A percentile compares a stretch with the other conserved stretches of the same genome.
Conservation (phyloP, 768 basidiomycete species). For the Kwoniella newhampshirensis region DNA sequence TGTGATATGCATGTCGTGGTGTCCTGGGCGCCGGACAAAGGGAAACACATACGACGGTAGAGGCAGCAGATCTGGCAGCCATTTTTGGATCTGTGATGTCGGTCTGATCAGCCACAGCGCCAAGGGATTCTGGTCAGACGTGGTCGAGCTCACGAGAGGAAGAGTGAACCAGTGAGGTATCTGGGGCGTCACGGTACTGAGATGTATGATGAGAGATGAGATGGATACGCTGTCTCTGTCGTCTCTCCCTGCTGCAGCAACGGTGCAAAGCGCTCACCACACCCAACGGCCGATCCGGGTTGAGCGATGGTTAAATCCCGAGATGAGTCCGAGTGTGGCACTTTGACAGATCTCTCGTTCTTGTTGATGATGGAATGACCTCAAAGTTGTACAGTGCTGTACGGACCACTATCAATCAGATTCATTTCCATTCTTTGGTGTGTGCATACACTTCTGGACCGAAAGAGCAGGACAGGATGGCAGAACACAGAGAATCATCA, state of each 20-base stretch:
- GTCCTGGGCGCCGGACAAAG: background rate
- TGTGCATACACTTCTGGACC: too few species aligned
- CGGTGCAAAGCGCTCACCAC: background rate
- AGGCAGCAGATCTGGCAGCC: slow-evolving; percentile 48
- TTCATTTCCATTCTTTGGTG: too few species aligned
- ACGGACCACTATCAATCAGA: background rate
- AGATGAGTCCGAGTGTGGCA: slow-evolving; percentile 32
- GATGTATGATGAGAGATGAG: background rate
- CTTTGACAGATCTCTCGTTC: slow-evolving; percentile 6
- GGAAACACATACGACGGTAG: slow-evolving; percentile 44
- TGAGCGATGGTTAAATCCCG: slow-evolving; percentile 4
- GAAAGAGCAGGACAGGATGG: slow-evolving; percentile 18
- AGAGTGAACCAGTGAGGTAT: slow-evolving; percentile 14
- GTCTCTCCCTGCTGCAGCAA: too few species aligned
- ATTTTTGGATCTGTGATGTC: slow-evolving; percentile 27
- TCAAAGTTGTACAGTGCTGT: background rate
- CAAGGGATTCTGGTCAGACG: too few species aligned
- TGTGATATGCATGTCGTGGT: too few species aligned
- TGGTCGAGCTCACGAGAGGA: background rate
- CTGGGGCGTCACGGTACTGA: too few species aligned
- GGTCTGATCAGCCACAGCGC: background rate
- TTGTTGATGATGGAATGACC: background rate
- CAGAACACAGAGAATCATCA: slow-evolving; percentile 37
- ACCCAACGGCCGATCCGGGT: slow-evolving; percentile 17
- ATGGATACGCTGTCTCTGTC: background rate